Evolutionary conservation across 192 early-diverging fungal species (phyloP).

Genomic region (Thamnidium elegans): DNA sequence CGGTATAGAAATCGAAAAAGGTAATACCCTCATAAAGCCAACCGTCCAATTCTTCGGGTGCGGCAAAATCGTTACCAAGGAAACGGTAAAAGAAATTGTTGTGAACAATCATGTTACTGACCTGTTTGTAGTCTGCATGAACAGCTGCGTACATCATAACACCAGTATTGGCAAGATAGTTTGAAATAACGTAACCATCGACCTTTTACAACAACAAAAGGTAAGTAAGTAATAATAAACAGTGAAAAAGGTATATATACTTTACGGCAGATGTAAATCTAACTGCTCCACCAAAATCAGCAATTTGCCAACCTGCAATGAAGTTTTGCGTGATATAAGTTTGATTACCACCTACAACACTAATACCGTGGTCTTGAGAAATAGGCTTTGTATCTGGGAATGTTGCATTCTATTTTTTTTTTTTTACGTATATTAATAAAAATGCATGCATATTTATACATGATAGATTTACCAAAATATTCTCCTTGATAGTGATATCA

Average conservation of each 20-base stretch:
- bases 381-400: constrained; percentile 21
- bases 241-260: background rate
- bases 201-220: constrained; percentile 13
- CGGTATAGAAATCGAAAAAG: constrained; percentile 30
- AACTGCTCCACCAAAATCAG: constrained; percentile 28
- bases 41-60: constrained; percentile 11
- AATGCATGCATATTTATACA: background rate
- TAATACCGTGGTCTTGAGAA: constrained; percentile 30
- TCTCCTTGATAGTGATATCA: constrained; percentile 27
- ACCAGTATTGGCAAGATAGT: constrained; percentile 29
- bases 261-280: constrained; percentile 32
- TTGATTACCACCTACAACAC: constrained; percentile 22
- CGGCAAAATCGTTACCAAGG: constrained; percentile 14
- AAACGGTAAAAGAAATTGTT: constrained; percentile 28
- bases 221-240: background rate
- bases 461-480: constrained; percentile 18
- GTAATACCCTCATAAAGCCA: constrained; percentile 32
- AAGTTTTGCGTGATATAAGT: constrained; percentile 30
- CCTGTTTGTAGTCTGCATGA: constrained; percentile 25
- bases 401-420: constrained; percentile 24
- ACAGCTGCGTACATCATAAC: constrained; percentile 31
- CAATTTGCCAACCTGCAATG: constrained; percentile 27
- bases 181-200: constrained; percentile 23
- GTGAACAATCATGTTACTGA: constrained; percentile 23
- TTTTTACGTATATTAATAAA: background rate